Evolutionary conservation across 306 rosid species (phyloP).

Genomic region (Prunus mira): DNA sequence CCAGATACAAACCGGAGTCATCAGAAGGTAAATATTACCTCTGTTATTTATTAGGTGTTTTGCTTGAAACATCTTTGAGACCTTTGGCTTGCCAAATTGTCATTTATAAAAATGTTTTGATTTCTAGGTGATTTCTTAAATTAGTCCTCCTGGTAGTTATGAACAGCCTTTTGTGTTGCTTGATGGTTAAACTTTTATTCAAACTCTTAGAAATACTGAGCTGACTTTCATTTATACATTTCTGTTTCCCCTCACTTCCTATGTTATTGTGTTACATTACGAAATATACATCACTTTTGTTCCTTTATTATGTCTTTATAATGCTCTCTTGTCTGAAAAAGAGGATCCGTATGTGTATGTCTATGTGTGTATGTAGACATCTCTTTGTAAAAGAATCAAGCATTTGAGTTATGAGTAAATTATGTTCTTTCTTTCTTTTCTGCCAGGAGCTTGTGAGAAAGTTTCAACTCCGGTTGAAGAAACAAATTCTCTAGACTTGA

Average conservation of each 20-base stretch:
- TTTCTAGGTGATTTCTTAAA: neutral
- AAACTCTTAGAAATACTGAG: neutral
- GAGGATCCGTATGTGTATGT: neutral
- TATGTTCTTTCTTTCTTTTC: slow-evolving; percentile 16
- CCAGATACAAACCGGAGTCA: slow-evolving; percentile 85
- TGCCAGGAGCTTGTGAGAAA: slow-evolving; percentile 62
- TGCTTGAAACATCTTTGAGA: neutral
- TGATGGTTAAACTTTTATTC: neutral
- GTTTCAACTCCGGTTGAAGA: slow-evolving; percentile 47
- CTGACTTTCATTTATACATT: neutral
- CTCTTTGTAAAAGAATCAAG: neutral
- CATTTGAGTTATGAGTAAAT: slow-evolving; percentile 14
- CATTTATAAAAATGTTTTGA: neutral
- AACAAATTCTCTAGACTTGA: slow-evolving; percentile 62
- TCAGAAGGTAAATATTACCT: slow-evolving; percentile 62
- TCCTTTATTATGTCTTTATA: slow-evolving; percentile 1
- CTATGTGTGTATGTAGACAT: neutral
- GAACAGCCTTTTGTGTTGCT: neutral
- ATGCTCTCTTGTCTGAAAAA: neutral
- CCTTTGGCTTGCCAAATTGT: neutral
- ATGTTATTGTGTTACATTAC: neutral
- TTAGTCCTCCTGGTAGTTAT: neutral
- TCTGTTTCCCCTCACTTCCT: slow-evolving; percentile 5
- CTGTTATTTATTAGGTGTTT: slow-evolving; percentile 19
- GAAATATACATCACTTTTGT: neutral